Conservation (phyloP, 2,329 filamentous ascomycete genomes). For the Stemphylium lycopersici region DNA sequence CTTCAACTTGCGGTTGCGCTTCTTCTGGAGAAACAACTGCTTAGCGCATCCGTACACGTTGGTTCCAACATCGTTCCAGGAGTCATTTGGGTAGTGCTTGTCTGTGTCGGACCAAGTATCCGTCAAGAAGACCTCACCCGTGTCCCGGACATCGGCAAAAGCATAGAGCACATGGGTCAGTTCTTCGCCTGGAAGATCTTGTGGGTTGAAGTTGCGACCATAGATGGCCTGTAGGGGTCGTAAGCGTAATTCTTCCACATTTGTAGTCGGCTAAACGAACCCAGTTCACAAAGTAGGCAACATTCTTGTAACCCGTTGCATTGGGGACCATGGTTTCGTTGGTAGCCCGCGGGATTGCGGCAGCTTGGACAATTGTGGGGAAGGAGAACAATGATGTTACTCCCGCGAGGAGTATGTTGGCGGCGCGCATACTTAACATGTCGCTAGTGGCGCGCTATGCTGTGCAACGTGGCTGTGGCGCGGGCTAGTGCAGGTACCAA, state of each 20-base stretch:
- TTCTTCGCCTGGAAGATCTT: constrained; percentile 41
- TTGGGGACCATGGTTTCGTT: constrained; percentile 19
- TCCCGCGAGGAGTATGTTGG: constrained; percentile 32
- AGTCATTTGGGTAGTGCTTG: constrained; percentile 47
- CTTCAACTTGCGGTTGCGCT: constrained; percentile 46
- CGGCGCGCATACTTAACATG: constrained; percentile 28
- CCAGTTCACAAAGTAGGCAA: constrained; percentile 50
- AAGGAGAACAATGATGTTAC: constrained; percentile 31
- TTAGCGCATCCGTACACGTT: constrained; percentile 49
- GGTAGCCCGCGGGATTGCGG: constrained; percentile 28
- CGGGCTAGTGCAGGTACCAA: constrained; percentile 26
- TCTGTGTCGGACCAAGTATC: constrained; percentile 48
- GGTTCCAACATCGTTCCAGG: constrained; percentile 48
- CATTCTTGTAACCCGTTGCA: constrained; percentile 43
- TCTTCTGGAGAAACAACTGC: constrained; percentile 46
- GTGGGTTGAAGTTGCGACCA: constrained; percentile 45
- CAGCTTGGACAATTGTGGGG: constrained; percentile 22
- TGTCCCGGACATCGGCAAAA: constrained; percentile 47
- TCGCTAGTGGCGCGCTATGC: constrained; percentile 29
- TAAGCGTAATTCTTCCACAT: constrained; percentile 1
- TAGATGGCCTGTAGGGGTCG: constrained; percentile 43
- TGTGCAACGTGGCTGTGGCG: constrained; percentile 32
- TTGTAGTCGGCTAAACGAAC: constrained; percentile 22
- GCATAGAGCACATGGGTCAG: constrained; percentile 49
- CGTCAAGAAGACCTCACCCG: constrained; percentile 47